Evolutionary conservation across 2,329 filamentous ascomycete species (phyloP).

Genomic region (Ophiostoma sp.): DNA sequence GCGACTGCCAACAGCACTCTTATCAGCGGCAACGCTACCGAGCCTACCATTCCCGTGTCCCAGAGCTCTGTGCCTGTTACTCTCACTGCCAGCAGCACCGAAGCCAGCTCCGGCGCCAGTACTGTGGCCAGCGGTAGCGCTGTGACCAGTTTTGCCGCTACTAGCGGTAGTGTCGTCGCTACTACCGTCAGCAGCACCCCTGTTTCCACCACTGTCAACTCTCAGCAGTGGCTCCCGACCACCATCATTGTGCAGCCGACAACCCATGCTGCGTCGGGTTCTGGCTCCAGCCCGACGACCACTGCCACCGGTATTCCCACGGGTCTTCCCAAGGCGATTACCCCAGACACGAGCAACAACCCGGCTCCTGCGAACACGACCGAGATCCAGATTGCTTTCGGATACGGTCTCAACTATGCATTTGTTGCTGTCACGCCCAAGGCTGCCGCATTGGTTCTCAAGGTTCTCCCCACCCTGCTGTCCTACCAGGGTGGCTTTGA

Average conservation of each 20-base stretch:
- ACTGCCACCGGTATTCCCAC: slow-evolving; percentile 55
- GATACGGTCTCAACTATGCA: slow-evolving; percentile 71
- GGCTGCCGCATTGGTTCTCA: slow-evolving; percentile 80
- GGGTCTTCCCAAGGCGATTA: slow-evolving; percentile 67
- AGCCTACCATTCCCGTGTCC: slow-evolving; percentile 14
- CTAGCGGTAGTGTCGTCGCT: not conserved
- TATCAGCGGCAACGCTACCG: slow-evolving; percentile 16
- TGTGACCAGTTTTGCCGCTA: not conserved
- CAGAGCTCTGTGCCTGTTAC: slow-evolving; percentile 15
- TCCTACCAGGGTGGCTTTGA: slow-evolving; percentile 56
- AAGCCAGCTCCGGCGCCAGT: not conserved
- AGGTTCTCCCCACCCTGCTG: slow-evolving; percentile 66
- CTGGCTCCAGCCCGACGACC: slow-evolving; percentile 39
- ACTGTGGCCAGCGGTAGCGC: not conserved
- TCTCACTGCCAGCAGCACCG: slow-evolving; percentile 14
- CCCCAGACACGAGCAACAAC: slow-evolving; percentile 54
- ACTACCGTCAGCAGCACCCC: not conserved
- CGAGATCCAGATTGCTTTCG: slow-evolving; percentile 79
- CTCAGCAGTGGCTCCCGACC: slow-evolving; percentile 47
- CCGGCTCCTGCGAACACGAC: slow-evolving; percentile 57
- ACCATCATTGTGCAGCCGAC: slow-evolving; percentile 55
- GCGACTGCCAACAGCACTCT: not conserved
- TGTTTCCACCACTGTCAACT: slow-evolving; percentile 1
- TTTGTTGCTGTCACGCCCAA: slow-evolving; percentile 69
- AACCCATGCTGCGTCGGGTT: slow-evolving; percentile 37